These are phyloP conservation scores for Talaromyces sp. DNA, from an alignment of 2,329 filamentous ascomycete genomes.

Conservation along the genomic window DNA sequence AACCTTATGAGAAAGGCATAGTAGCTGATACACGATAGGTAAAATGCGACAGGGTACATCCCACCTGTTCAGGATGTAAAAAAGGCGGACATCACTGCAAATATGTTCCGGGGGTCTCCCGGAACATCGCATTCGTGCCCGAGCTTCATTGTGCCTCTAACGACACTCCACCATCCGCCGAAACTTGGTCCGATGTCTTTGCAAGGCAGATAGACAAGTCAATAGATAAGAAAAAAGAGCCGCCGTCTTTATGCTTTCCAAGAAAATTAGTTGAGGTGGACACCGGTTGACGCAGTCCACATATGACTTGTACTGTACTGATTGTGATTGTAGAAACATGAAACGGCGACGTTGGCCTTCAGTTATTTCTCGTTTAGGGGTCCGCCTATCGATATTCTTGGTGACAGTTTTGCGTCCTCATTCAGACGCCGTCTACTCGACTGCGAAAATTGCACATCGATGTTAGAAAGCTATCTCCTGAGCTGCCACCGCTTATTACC, in stretches of 20 bases:
- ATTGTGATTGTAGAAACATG: background rate
- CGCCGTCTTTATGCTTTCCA: background rate
- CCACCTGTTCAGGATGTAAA: background rate
- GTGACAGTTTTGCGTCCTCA: background rate
- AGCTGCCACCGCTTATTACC: background rate
- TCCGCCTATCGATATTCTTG: background rate
- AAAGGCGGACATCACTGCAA: background rate
- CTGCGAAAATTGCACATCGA: background rate
- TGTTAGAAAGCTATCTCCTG: background rate
- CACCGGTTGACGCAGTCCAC: background rate
- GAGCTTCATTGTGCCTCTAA: background rate
- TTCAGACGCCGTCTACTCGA: background rate
- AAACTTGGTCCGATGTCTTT: background rate
- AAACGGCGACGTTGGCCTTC: background rate
- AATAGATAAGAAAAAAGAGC: background rate
- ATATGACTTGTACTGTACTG: background rate
- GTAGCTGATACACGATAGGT: background rate
- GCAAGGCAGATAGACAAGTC: background rate
- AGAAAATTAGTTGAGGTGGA: background rate
- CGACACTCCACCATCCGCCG: background rate
- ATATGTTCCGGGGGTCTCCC: background rate
- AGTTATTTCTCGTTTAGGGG: background rate
- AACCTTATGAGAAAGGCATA: background rate
- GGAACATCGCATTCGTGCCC: background rate
- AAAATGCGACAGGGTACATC: background rate